phyloP scores from a whole-genome alignment of 2,329 filamentous ascomycete species.

The Botrytis paeoniae region DNA sequence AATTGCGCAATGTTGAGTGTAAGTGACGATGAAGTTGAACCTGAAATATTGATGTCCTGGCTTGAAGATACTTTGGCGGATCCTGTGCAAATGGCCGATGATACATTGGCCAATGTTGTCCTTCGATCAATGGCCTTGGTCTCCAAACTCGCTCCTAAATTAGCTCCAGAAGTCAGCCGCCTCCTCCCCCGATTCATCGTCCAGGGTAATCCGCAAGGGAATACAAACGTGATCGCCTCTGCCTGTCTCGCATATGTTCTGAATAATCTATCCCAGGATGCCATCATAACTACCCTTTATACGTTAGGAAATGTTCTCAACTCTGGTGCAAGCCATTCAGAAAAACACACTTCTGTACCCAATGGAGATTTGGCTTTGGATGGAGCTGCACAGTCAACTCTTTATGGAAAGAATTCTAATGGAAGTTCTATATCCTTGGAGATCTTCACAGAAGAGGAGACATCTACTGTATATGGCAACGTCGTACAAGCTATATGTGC shows the following conservation, averaged over 20 bases:
- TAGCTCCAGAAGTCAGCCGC: constrained; percentile 72
- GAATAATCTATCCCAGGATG: constrained; percentile 81
- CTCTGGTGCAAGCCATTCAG: constrained; percentile 53
- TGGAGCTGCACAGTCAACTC: constrained; percentile 44
- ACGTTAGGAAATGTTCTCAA: constrained; percentile 94
- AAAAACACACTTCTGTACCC: constrained; percentile 42
- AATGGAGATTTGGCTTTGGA: constrained; percentile 54
- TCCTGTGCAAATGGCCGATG: constrained; percentile 76
- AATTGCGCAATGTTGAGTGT: constrained; percentile 71
- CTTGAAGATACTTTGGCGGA: constrained; percentile 80
- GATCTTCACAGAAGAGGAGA: constrained; percentile 74
- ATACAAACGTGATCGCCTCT: constrained; percentile 74
- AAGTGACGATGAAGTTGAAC: constrained; percentile 76
- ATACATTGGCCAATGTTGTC: constrained; percentile 71
- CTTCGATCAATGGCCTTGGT: constrained; percentile 80
- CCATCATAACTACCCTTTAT: constrained; percentile 91
- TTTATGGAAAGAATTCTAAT: constrained; percentile 58
- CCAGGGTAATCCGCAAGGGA: constrained; percentile 68
- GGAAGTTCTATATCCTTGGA: constrained; percentile 79
- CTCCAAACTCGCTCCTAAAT: constrained; percentile 68
- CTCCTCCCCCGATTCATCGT: constrained; percentile 85
- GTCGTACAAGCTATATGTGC: constrained; percentile 94
- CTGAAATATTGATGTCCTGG: constrained; percentile 77
- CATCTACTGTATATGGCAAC: constrained; percentile 72
- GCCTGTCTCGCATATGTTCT: constrained; percentile 79